Evolutionary conservation across 1,284 basidiomycete genomes (phyloP), one percentile per base, ranked within the genome.

Genomic region (Apiotrichum laibachii): DNA sequence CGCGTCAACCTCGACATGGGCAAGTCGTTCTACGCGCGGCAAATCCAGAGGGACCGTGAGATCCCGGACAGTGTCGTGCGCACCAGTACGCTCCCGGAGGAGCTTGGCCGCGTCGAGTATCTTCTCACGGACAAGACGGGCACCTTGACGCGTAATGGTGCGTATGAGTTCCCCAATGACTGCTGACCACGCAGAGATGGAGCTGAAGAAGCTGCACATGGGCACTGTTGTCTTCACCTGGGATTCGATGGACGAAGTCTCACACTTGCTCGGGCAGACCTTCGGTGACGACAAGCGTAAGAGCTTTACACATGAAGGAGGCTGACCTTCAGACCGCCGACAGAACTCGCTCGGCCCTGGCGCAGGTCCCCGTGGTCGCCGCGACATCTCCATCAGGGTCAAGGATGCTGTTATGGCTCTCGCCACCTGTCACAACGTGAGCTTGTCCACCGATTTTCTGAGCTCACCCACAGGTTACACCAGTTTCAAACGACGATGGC

Each of bases 1-100:
- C 89, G 96, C 31, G 95, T 99, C 61, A 99, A 99, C 70, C 83
- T 99, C 52, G 96, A 99, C 76, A 98, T 99, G 94, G 96, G 95
- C 61, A 99, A 99, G 81, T 98, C 94, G 0, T 90, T 98, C 45
- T 99, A 99, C 70, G 92, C 92, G 0, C 86, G 89, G 49, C 90
- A 95, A 68, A 99, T 99, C 61, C 92, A 94, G 87, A 86, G 85
- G 60, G 96, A 99, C 77, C 72, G 72, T 45, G 92, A 98, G 77
- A 99, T 99, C 65, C 91, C 92, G 1, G 86, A 87, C 50, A 98
- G 96, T 1, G 95, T 99, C 62, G 96, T 99, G 3, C 84, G 96
- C 33, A 99, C 96, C 3, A 92, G 90, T 69, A 99, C 96, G 5
- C 82, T 99, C 5, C 96, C 96, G 0, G 96, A 99, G 73, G 96